Evolutionary conservation across 202 grass and related monocot species (phyloP).

Genomic region (Digitaria exilis): DNA sequence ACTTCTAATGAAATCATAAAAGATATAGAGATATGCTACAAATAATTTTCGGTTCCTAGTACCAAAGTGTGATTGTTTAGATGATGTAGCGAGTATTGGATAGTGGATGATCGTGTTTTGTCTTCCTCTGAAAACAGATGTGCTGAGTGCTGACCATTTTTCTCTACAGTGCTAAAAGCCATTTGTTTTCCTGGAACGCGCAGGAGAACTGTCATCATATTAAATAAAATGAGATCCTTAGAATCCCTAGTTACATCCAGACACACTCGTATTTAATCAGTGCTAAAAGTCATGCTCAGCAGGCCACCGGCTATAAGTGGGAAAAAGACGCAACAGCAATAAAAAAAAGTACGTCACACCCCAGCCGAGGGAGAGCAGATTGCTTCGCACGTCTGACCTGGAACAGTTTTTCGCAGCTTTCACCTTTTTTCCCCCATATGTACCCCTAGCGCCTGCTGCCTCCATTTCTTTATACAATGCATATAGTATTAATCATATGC

Average conservation of each 20-base stretch:
- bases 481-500: not conserved
- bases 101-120: not conserved
- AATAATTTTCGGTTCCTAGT: not conserved
- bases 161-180: not conserved
- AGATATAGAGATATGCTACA: not conserved
- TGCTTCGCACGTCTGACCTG: not conserved
- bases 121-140: not conserved
- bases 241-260: too few relatives aligned
- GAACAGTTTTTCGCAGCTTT: not conserved
- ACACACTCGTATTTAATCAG: not conserved
- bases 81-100: not conserved
- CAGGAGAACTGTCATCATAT: too few relatives aligned
- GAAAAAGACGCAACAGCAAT: not conserved
- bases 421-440: not conserved
- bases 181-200: not conserved
- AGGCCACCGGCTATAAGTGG: not conserved
- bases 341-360: not conserved
- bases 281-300: not conserved
- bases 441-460: not conserved
- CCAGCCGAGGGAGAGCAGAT: not conserved
- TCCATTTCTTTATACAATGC: not conserved
- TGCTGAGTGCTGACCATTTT: not conserved
- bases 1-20: not conserved
- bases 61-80: not conserved
- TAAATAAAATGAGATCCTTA: too few relatives aligned